Base-by-base conservation (phyloP, 1,284 basidiomycete species). In the Marasmius tenuissimus region DNA sequence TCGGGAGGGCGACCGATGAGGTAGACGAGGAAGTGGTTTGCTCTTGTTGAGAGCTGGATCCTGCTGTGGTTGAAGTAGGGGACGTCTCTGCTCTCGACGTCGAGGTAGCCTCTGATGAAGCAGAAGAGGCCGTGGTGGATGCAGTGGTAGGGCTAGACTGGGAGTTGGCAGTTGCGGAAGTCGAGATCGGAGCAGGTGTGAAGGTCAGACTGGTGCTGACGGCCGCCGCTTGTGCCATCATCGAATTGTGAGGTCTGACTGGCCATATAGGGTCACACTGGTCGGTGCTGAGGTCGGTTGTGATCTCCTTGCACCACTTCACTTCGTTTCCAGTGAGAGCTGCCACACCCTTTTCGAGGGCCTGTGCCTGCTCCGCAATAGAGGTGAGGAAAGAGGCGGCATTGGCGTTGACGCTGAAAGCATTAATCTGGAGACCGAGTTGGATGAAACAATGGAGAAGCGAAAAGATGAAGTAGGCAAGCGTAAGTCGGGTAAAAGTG, bases 381-480 rank as follows among this genome's bases (percentile, higher is more conserved):
- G 73, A 71, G 53, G 74, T 75, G 61, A 92, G 75, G 65, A 87
- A 81, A 34, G 70, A 62, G 37, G 83, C 82, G 5, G 89, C 87
- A 50, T 80, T 68, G 9, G 80, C 80, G 67, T 92, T 92, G 73
- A 85, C 83, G 22, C 78, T 78, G 75, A 87, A 89, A 16, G 87
- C 89, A 63, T 82, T 81, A 57, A 80, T 81, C 74, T 92, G 91
- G 63, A 93, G 79, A 45, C 82, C 76, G 65, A 92, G 76, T 73
- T 92, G 91, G 63, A 91, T 70, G 63, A 83, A 65, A 68, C 88
- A 91, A 70, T 92, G 88, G 61, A 85, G 59, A 59, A 89, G 61
- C 38, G 90, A 88, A 71, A 91, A 88, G 54, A 80, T 61, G 70
- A 91, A 85, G 71, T 91, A 93, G 68, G 85, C 69, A 63, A 80